phyloP scores from a whole-genome alignment of 345 rosid species.

The Cardamine resedifolia region DNA sequence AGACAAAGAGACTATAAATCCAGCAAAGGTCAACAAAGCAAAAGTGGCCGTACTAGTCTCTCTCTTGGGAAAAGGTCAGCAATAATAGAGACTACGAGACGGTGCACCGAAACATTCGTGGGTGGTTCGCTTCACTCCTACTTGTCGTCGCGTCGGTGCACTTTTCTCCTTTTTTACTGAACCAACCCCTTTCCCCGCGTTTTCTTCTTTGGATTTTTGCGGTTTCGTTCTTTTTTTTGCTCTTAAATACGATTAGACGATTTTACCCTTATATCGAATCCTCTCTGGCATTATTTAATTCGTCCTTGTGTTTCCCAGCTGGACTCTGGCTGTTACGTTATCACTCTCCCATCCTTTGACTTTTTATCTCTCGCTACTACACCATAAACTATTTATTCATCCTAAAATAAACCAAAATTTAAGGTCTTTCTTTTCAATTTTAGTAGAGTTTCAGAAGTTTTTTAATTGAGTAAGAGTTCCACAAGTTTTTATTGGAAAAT shows the following conservation, averaged over 20 bases:
- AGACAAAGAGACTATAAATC: constrained; percentile 22
- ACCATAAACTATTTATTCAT: neutral
- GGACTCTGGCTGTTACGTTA: constrained; percentile 27
- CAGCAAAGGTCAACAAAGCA: constrained; percentile 37
- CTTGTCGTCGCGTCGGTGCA: constrained; percentile 48
- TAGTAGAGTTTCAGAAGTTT: neutral
- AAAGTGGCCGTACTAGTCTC: constrained; percentile 36
- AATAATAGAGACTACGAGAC: constrained; percentile 22
- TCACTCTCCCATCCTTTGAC: constrained; percentile 30
- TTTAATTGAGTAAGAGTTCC: neutral
- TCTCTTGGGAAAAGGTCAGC: constrained; percentile 1
- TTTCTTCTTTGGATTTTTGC: constrained; percentile 26
- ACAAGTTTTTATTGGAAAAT: neutral
- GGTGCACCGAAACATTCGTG: constrained; percentile 28
- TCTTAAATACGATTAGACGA: neutral
- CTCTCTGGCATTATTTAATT: constrained; percentile 44
- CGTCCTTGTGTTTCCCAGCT: constrained; percentile 44
- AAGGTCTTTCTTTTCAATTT: neutral
- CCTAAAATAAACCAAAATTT: neutral
- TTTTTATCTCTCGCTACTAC: constrained; percentile 2
- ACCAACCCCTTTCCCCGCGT: constrained; percentile 18
- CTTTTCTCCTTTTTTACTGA: constrained; percentile 20
- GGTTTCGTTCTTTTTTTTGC: constrained; percentile 10
- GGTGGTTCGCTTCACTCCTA: constrained; percentile 27
- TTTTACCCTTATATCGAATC: constrained; percentile 3